A percentile compares a stretch with the other conserved stretches of the same genome.
These are phyloP conservation scores for Malus hybrid DNA, from an alignment of 331 rosid genomes.

Conservation along the genomic window DNA sequence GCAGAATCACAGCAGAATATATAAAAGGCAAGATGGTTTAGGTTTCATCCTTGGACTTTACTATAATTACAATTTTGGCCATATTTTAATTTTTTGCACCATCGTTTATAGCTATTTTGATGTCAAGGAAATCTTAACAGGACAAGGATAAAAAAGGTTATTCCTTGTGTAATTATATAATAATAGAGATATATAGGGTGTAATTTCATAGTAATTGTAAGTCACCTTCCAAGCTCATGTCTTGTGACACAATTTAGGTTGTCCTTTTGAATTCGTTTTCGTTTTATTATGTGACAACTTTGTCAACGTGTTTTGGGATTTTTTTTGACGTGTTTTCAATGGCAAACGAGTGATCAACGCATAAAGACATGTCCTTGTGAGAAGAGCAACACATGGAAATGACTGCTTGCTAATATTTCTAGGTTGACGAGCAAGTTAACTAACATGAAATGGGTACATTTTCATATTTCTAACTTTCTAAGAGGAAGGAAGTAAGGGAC, in stretches of 20 bases:
- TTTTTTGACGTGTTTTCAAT: not conserved
- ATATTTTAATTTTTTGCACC: not conserved
- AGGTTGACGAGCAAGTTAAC: not conserved
- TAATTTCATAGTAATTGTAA: not conserved
- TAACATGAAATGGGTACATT: no score
- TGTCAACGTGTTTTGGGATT: not conserved
- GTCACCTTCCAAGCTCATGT: not conserved
- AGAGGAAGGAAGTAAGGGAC: not conserved
- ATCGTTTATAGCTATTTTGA: not conserved
- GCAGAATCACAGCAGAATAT: not conserved
- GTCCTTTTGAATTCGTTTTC: not conserved
- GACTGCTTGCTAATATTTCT: not conserved
- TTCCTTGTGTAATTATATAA: not conserved
- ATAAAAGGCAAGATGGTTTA: not conserved
- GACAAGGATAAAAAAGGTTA: not conserved
- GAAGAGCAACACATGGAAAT: not conserved
- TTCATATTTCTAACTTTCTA: not conserved
- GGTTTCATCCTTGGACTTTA: constrained; percentile 17
- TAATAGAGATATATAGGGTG: not conserved
- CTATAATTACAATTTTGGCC: constrained; percentile 21
- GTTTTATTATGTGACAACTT: not conserved
- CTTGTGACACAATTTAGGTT: not conserved
- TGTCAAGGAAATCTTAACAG: not conserved
- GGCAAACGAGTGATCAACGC: not conserved
- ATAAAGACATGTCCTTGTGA: not conserved